phyloP scores from a whole-genome alignment of 768 basidiomycete genomes.

The Termitomyces sp. region DNA sequence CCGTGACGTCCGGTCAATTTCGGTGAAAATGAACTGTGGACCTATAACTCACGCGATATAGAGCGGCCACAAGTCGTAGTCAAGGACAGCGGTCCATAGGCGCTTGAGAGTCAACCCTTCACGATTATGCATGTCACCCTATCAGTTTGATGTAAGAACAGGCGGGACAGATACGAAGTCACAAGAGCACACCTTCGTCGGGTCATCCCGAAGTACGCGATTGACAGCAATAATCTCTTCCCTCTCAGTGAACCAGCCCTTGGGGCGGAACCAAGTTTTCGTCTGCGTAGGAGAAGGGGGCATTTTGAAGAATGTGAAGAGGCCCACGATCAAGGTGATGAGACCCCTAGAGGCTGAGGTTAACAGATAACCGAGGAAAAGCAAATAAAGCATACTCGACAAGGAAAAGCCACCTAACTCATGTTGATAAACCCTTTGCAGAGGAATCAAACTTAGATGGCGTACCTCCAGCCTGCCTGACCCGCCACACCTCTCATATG shows the following conservation, averaged over 20 bases:
- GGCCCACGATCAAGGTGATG: slow-evolving; percentile 52
- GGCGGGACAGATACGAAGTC: too few relatives aligned
- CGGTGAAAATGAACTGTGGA: background rate
- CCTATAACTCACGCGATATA: slow-evolving; percentile 45
- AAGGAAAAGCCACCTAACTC: slow-evolving; percentile 50
- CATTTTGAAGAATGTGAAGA: slow-evolving; percentile 56
- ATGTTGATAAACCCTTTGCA: background rate
- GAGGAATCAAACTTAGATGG: background rate
- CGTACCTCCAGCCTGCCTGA: slow-evolving; percentile 46
- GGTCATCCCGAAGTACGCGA: slow-evolving; percentile 63
- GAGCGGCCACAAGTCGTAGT: slow-evolving; percentile 68
- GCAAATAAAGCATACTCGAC: slow-evolving; percentile 37
- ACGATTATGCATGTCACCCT: slow-evolving; percentile 72
- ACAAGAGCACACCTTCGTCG: slow-evolving; percentile 42
- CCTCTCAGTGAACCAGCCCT: slow-evolving; percentile 63
- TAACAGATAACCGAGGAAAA: background rate
- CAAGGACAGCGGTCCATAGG: slow-evolving; percentile 53
- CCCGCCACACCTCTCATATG: slow-evolving; percentile 56
- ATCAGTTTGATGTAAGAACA: background rate
- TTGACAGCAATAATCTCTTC: slow-evolving; percentile 62
- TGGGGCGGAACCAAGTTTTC: slow-evolving; percentile 53
- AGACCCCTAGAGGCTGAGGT: slow-evolving; percentile 29
- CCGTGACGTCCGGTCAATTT: background rate
- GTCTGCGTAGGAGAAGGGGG: slow-evolving; percentile 63
- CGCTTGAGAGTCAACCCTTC: slow-evolving; percentile 51